Percentiles rank a stretch among this genome's conserved stretches.
phyloP scores from a whole-genome alignment of 1,139 yeast genomes.

The Candida albicans region DNA sequence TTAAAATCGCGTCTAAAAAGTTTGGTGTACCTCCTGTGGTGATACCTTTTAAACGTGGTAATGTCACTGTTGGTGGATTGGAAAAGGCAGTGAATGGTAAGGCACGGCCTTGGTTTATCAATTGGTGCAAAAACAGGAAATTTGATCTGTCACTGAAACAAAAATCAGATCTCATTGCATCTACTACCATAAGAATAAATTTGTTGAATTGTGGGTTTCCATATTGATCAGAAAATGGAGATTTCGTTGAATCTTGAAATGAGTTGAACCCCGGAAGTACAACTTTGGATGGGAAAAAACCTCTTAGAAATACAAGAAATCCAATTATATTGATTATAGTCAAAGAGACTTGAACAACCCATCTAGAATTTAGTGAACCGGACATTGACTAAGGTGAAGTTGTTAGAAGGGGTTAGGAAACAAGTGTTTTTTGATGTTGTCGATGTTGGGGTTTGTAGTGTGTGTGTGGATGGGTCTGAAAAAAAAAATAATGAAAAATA shows the following conservation, averaged over 20 bases:
- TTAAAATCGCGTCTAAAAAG: conserved; percentile 82
- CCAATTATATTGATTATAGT: conserved; percentile 42
- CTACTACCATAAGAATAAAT: conserved; percentile 81
- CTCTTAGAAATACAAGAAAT: conserved; percentile 63
- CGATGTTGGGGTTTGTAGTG: neutral
- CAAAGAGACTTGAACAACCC: conserved; percentile 14
- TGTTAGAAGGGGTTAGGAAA: neutral
- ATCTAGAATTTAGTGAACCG: conserved; percentile 13
- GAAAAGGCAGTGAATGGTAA: conserved; percentile 89
- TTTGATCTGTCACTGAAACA: conserved; percentile 57
- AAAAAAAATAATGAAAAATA: no score
- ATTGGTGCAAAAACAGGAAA: conserved; percentile 64
- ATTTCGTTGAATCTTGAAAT: conserved; percentile 23
- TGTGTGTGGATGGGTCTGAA: neutral
- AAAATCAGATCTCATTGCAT: conserved; percentile 90
- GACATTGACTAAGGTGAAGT: conserved; percentile 8
- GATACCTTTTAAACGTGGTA: conserved; percentile 76
- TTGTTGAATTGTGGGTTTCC: conserved; percentile 58
- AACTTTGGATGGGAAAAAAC: conserved; percentile 88
- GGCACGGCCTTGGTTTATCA: conserved; percentile 69
- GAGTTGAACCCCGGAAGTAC: conserved; percentile 57
- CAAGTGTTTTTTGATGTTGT: neutral
- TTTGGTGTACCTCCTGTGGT: conserved; percentile 82
- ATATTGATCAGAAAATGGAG: conserved; percentile 13
- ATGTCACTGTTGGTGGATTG: conserved; percentile 82